Conservation (phyloP, 1,284 basidiomycete genomes). For the Sporisorium scitamineum region DNA sequence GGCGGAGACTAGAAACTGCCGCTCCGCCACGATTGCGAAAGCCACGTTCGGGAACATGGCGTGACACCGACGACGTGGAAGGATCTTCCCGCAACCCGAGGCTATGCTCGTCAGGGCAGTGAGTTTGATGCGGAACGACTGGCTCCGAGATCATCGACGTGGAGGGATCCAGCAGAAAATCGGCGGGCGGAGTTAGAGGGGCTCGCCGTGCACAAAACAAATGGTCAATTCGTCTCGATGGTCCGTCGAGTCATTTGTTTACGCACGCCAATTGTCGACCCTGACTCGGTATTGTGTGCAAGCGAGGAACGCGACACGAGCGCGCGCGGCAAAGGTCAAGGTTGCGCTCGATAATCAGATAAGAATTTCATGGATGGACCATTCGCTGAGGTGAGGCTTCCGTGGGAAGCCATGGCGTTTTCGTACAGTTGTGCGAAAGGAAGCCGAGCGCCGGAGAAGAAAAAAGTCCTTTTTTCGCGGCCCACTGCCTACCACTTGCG, state of each 20-base stretch:
- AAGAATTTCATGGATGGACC: background rate
- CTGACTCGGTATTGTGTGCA: slow-evolving; percentile 10
- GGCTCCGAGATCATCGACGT: slow-evolving; percentile 12
- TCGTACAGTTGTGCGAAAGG: background rate
- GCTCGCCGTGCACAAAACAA: background rate
- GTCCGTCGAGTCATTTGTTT: slow-evolving; percentile 13
- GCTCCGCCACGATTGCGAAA: background rate
- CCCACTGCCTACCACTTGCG: too few relatives aligned
- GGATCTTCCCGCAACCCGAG: background rate
- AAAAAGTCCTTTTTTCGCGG: background rate
- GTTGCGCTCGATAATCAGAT: slow-evolving; percentile 8
- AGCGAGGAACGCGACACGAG: slow-evolving; percentile 10
- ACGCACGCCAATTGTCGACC: background rate
- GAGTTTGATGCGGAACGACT: background rate
- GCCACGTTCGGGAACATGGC: background rate
- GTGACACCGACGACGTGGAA: background rate
- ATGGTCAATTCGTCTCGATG: too few relatives aligned
- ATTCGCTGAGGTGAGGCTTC: background rate
- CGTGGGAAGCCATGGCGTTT: too few relatives aligned
- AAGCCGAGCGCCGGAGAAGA: too few relatives aligned
- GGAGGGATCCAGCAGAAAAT: background rate
- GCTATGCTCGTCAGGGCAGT: slow-evolving; percentile 2
- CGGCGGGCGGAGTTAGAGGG: slow-evolving; percentile 6
- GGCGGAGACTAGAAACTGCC: background rate
- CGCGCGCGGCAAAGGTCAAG: background rate